Percentiles rank a stretch among this genome's conserved stretches.
Evolutionary conservation across 1,139 yeast genomes (phyloP).

Genomic region (Zygosaccharomyces sapae): DNA sequence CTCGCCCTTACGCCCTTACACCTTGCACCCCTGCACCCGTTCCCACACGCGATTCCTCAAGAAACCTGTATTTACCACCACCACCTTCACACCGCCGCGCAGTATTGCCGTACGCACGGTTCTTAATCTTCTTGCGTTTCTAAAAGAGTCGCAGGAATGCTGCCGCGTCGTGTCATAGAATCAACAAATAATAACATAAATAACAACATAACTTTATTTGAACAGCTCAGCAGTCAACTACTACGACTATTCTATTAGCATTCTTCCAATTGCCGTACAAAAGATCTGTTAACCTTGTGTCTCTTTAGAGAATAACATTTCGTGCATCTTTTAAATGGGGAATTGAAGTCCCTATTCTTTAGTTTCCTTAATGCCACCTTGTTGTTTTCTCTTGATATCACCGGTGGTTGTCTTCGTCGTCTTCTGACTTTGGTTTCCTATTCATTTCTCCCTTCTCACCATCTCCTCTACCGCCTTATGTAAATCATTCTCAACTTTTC

Average conservation of each 20-base stretch:
- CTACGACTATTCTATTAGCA: background rate
- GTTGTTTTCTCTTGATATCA: background rate
- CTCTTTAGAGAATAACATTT: background rate
- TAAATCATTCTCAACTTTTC: constrained; percentile 2
- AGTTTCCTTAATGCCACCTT: background rate
- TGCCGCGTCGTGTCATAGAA: background rate
- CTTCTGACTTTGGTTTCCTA: background rate
- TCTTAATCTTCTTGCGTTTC: too few species aligned
- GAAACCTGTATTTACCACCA: background rate
- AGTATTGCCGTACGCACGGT: background rate
- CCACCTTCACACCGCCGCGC: background rate
- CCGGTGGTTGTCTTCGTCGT: background rate
- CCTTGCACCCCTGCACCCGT: background rate
- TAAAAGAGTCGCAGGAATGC: background rate
- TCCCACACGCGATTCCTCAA: background rate
- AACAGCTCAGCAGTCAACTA: background rate
- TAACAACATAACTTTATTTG: background rate
- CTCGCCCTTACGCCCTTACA: background rate
- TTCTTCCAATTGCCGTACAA: background rate
- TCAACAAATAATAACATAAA: background rate
- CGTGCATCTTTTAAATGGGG: constrained; percentile 1
- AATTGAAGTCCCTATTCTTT: background rate
- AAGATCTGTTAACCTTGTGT: background rate
- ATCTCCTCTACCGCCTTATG: background rate
- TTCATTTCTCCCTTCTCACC: background rate